phyloP scores from a whole-genome alignment of 139 green algal genomes.

The Chlorella sp. region DNA sequence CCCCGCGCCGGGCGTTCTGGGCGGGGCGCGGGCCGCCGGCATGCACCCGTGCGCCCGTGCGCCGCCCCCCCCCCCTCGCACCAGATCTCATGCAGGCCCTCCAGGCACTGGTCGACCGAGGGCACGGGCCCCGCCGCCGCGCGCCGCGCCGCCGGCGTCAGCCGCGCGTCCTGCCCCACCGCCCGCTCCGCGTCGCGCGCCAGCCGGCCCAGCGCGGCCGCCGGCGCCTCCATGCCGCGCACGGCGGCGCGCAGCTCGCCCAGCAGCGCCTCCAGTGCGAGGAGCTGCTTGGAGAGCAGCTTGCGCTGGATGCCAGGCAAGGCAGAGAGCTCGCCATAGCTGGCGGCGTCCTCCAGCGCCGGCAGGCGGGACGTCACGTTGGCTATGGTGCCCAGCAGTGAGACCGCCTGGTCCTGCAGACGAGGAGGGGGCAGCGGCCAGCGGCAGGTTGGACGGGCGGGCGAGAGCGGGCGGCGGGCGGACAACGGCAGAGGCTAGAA shows the following conservation, averaged over 20 bases:
- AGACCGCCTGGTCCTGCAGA: slow-evolving; percentile 21
- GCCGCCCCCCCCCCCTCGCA: too few relatives aligned
- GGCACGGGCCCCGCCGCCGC: slow-evolving; percentile 11
- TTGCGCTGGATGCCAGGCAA: slow-evolving; percentile 9
- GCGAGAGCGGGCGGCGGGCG: background rate
- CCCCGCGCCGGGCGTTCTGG: too few relatives aligned
- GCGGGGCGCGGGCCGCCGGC: too few relatives aligned
- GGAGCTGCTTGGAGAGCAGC: slow-evolving; percentile 38
- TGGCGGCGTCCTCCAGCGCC: slow-evolving; percentile 16
- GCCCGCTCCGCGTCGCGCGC: slow-evolving; percentile 5
- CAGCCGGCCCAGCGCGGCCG: slow-evolving; percentile 6
- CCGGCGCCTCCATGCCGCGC: slow-evolving; percentile 5
- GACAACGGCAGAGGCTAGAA: too few relatives aligned
- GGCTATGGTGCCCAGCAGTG: slow-evolving; percentile 21
- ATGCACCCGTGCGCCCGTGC: too few relatives aligned
- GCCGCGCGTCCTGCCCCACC: slow-evolving; percentile 21
- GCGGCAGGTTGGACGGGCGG: background rate
- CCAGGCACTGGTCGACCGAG: slow-evolving; percentile 21
- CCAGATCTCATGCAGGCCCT: slow-evolving; percentile 19
- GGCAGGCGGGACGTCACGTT: slow-evolving; percentile 25
- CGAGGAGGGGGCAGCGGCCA: too few relatives aligned
- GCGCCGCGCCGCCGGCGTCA: slow-evolving; percentile 11
- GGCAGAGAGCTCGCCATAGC: slow-evolving; percentile 10
- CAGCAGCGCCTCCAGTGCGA: slow-evolving; percentile 20
- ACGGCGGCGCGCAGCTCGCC: slow-evolving; percentile 20